phyloP scores from a whole-genome alignment of 148 eudicot genomes.

The Arctostaphylos glauca region DNA sequence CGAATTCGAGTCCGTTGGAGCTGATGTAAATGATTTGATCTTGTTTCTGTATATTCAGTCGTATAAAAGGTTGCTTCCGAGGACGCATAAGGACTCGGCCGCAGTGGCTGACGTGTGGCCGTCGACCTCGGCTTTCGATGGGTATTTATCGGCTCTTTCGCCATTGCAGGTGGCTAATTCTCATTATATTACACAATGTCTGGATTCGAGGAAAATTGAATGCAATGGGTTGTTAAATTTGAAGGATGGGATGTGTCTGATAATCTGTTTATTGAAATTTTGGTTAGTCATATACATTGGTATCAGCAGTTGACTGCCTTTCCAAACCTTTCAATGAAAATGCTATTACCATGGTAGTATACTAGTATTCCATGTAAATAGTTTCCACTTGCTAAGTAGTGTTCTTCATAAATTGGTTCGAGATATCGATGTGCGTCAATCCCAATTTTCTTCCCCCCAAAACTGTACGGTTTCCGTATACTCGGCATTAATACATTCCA shows the following conservation, averaged over 20 bases:
- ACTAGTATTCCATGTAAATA: not conserved
- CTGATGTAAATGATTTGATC: slow-evolving; percentile 67
- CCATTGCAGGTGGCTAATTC: slow-evolving; percentile 68
- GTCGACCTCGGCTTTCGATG: slow-evolving; percentile 87
- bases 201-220: too few species aligned
- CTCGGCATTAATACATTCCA: not conserved
- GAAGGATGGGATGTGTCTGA: not conserved
- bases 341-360: not conserved
- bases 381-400: not conserved
- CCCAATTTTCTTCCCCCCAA: not conserved
- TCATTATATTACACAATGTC: too few species aligned
- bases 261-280: not conserved
- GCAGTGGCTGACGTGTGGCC: slow-evolving; percentile 98
- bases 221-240: not conserved
- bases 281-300: not conserved
- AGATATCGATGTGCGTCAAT: not conserved
- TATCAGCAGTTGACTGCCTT: not conserved
- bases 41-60: slow-evolving; percentile 79
- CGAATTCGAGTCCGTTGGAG: slow-evolving; percentile 49
- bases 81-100: slow-evolving; percentile 79
- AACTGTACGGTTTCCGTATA: not conserved
- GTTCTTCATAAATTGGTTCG: not conserved
- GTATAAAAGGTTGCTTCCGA: slow-evolving; percentile 82
- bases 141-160: slow-evolving; percentile 83
- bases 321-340: not conserved